Conservation (phyloP, 2,329 filamentous ascomycete species). For the Alternaria angustiovoidea region DNA sequence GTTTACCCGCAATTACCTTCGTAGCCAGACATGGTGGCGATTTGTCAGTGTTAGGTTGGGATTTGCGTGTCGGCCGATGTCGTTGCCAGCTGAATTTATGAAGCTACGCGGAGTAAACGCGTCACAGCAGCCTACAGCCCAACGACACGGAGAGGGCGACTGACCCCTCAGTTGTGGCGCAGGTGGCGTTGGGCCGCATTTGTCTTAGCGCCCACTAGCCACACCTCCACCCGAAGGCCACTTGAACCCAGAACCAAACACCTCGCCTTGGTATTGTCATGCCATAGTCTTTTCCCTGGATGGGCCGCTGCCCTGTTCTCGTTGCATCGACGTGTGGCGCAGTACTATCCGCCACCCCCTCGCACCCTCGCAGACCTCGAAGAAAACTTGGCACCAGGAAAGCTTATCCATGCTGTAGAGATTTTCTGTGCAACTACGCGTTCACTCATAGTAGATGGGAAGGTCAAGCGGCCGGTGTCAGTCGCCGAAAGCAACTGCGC, state of each 20-base stretch:
- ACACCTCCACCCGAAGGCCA: not conserved
- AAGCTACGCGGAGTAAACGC: constrained; percentile 18
- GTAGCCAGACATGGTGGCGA: constrained; percentile 55
- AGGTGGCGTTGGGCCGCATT: not conserved
- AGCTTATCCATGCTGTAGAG: not conserved
- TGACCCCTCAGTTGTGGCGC: constrained; percentile 14
- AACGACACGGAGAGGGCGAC: not conserved
- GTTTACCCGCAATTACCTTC: constrained; percentile 48
- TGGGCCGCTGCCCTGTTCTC: not conserved
- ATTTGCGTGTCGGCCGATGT: constrained; percentile 4
- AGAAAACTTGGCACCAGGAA: not conserved
- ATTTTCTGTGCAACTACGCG: not conserved
- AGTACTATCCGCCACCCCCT: not conserved
- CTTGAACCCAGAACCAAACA: not conserved
- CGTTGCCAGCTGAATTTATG: constrained; percentile 18
- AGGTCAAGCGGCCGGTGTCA: not conserved
- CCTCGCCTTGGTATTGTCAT: not conserved
- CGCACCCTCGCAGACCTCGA: not conserved
- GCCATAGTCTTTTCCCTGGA: not conserved
- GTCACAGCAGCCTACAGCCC: constrained; percentile 20
- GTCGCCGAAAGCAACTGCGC: not conserved
- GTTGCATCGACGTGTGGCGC: not conserved
- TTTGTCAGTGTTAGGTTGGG: constrained; percentile 23
- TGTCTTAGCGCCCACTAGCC: not conserved
- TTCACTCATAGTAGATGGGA: not conserved